Conservation (phyloP, 73 alveolate species). For the Loxodes magnus region DNA sequence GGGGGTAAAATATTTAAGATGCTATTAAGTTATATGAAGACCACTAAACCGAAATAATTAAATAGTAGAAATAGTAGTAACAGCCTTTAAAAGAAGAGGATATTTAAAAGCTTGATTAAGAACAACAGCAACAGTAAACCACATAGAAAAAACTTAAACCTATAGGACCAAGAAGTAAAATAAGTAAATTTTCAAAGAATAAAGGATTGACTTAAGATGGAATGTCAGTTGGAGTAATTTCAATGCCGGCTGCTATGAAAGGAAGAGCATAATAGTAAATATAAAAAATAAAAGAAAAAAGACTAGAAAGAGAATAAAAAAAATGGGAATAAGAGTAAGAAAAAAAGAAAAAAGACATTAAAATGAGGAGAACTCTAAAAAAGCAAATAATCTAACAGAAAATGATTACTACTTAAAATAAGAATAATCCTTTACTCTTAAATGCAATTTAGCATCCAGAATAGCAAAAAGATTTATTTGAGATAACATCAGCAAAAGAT, state of each 20-base stretch:
- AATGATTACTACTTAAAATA: not conserved
- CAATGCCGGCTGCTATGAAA: constrained; percentile 12
- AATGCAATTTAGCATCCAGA: not conserved
- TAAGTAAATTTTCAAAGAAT: constrained; percentile 7
- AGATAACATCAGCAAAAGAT: constrained; percentile 11
- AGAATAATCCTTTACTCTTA: not conserved
- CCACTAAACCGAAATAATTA: constrained; percentile 16
- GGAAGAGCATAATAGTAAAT: constrained; percentile 10
- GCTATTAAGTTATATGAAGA: constrained; percentile 23
- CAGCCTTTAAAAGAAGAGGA: constrained; percentile 19
- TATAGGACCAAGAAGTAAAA: constrained; percentile 22
- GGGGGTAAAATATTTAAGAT: constrained; percentile 50
- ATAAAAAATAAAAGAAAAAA: constrained; percentile 18
- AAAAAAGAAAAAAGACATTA: not conserved
- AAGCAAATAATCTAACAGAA: not conserved
- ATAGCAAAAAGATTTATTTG: not conserved
- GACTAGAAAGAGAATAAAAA: constrained; percentile 13
- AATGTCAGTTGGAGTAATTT: not conserved
- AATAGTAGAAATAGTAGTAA: constrained; percentile 19
- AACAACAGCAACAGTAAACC: constrained; percentile 8
- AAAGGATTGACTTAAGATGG: not conserved
- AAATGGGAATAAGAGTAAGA: not conserved
- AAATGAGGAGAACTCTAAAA: constrained; percentile 4
- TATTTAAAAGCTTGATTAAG: constrained; percentile 6
- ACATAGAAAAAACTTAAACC: constrained; percentile 7